Base-by-base conservation (phyloP, 1,139 yeast genomes). In the Diutina scorzettiae region DNA sequence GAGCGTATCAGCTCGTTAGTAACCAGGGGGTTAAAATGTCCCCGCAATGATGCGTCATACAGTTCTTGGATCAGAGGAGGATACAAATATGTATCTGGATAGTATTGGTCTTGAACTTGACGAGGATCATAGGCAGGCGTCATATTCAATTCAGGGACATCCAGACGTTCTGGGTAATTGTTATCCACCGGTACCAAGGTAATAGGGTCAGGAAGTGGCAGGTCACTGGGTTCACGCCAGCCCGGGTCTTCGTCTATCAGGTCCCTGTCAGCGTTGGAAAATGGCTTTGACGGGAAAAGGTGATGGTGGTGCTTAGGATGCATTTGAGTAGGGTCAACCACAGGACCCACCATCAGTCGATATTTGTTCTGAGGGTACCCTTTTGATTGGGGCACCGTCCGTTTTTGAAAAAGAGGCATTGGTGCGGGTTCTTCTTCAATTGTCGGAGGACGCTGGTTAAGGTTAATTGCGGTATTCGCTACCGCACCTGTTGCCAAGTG, bases 1-100 rank as follows among this genome's bases (percentile, higher is more conserved):
- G 27, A 5, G 5, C 28, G 39, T 4, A 19, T 20, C 17, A 19
- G 24, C 8, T 19, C 25, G 4, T 32, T 16, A n/a, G 9, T 16
- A 6, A 23, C 28, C 28, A 23, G 29, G 4, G 27, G 27, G 12
- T 23, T 23, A 23, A 34, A 34, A 12, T 34, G 39, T 2, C 39
- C 39, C 7, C 39, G 18, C 2, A 34, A 14, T 12, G 29, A 23
- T 3, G 17, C 39, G 16, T 34, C 39, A 16, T 34, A 34, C 39
- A 34, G 39, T 6, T 34, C 39, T n/a, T 23, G 39, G 7, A 34
- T 21, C 39, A 34, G 39, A 2, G 39, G 29, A 1, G 39, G 39
- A 16, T 34, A 34, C 20, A 34, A 16, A 19, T 34, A 34, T 2
- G 4, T 14, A 7, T 21, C 6, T 6, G 39, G 39, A 16, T 34